phyloP scores from a whole-genome alignment of 495 filamentous ascomycete genomes.

The Trichoderma asperelloides region DNA sequence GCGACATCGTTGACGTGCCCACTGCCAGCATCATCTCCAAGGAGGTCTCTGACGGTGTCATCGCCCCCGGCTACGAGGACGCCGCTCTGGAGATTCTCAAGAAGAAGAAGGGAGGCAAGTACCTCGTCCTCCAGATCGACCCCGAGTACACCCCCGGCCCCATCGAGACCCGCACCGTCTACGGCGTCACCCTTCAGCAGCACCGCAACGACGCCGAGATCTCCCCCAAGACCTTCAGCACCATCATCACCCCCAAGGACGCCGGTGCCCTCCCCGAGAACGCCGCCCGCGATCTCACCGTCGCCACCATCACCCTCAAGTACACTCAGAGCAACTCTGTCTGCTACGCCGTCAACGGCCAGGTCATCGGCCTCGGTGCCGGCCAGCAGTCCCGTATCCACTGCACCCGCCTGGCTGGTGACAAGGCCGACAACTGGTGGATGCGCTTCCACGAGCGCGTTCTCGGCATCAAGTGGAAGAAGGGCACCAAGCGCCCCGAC shows the following conservation, averaged over 20 bases:
- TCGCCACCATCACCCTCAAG: conserved; percentile 93
- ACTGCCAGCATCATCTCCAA: conserved; percentile 95
- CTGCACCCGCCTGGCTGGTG: conserved; percentile 95
- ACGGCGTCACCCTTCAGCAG: conserved; percentile 77
- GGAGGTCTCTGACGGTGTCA: conserved; percentile 94
- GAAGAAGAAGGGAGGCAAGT: conserved; percentile 98
- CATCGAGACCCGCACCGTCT: conserved; percentile 76
- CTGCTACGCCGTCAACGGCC: conserved; percentile 92
- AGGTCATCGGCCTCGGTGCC: conserved; percentile 88
- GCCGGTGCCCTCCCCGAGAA: conserved; percentile 60
- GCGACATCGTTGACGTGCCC: conserved; percentile 75
- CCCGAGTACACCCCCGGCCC: conserved; percentile 66
- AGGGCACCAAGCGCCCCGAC: conserved; percentile 88
- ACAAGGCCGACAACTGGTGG: conserved; percentile 99
- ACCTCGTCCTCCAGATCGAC: conserved; percentile 93
- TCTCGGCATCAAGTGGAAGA: conserved; percentile 87
- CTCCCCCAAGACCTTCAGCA: conserved; percentile 73
- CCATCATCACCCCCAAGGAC: conserved; percentile 76
- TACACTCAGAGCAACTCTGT: conserved; percentile 99
- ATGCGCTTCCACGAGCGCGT: conserved; percentile 89
- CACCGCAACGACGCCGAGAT: conserved; percentile 87
- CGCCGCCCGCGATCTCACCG: conserved; percentile 81
- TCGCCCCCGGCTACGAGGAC: conserved; percentile 76
- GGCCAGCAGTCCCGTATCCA: conserved; percentile 97
- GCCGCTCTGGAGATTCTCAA: conserved; percentile 84